Percentiles rank a stretch among this genome's conserved stretches.
These are phyloP conservation scores for Barnettozyma sucrosica DNA, from an alignment of 805 yeast genomes.

Conservation along the genomic window DNA sequence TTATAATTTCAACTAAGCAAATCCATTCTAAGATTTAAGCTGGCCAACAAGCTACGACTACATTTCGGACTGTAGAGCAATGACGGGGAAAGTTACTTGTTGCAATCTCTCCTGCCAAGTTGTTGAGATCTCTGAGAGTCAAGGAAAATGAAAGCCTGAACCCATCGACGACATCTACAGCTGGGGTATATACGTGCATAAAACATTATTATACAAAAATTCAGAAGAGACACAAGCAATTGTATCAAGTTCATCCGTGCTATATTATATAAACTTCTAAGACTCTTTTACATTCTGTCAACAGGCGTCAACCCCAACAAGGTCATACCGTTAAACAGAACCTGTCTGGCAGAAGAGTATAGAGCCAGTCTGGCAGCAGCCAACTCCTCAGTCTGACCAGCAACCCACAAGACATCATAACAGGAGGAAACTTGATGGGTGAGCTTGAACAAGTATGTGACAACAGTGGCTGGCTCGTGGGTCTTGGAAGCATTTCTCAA, in stretches of 20 bases:
- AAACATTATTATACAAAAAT: background rate
- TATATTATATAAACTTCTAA: background rate
- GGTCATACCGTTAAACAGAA: constrained; percentile 81
- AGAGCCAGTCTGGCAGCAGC: constrained; percentile 90
- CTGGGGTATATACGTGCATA: too few relatives aligned
- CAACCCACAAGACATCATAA: constrained; percentile 93
- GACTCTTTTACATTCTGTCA: constrained; percentile 72
- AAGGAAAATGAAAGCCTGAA: too few relatives aligned
- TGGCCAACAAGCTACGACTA: too few relatives aligned
- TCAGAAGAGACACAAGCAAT: background rate
- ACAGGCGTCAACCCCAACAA: constrained; percentile 95
- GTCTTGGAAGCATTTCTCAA: constrained; percentile 77
- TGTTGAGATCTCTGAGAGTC: too few relatives aligned
- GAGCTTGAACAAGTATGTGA: constrained; percentile 86
- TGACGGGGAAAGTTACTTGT: too few relatives aligned
- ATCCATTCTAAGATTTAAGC: too few relatives aligned
- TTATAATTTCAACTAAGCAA: too few relatives aligned
- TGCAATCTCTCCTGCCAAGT: too few relatives aligned
- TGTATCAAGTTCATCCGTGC: background rate
- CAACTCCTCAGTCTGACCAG: constrained; percentile 84
- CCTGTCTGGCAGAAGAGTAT: constrained; percentile 85
- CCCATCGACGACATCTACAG: too few relatives aligned
- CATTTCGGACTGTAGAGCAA: too few relatives aligned
- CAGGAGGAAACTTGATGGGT: constrained; percentile 95
- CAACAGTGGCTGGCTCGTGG: constrained; percentile 88